These are phyloP conservation scores for Phaseolus coccineus DNA, from an alignment of 331 rosid genomes.

Conservation along the genomic window DNA sequence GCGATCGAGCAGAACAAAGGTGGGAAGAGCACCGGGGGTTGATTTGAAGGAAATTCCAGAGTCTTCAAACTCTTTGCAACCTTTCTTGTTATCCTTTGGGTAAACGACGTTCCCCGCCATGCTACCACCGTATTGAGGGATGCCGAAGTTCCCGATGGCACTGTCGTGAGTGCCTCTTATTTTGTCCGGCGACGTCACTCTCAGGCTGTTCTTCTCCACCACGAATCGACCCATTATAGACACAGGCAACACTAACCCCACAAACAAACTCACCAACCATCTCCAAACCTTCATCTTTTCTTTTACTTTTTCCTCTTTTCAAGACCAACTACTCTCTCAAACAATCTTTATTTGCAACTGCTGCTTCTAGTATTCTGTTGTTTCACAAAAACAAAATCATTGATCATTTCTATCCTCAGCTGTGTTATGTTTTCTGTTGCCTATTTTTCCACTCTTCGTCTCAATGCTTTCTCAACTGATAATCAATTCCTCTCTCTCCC, in stretches of 20 bases:
- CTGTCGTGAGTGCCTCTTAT: slow-evolving; percentile 75
- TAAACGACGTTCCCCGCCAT: slow-evolving; percentile 75
- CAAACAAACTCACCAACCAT: slow-evolving; percentile 47
- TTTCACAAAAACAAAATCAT: background rate
- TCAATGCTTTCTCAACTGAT: background rate
- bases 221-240: slow-evolving; percentile 70
- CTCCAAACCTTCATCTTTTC: slow-evolving; percentile 59
- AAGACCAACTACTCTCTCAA: background rate
- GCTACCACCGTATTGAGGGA: slow-evolving; percentile 94
- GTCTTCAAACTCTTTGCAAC: slow-evolving; percentile 70
- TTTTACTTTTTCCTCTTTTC: background rate
- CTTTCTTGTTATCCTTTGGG: slow-evolving; percentile 78
- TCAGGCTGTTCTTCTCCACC: slow-evolving; percentile 93
- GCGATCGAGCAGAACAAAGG: slow-evolving; percentile 82
- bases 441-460: background rate
- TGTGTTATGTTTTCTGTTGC: background rate
- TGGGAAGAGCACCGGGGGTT: slow-evolving; percentile 80
- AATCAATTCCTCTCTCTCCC: background rate
- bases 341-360: background rate
- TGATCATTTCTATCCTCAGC: background rate
- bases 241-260: slow-evolving; percentile 65
- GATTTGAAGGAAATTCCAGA: slow-evolving; percentile 56
- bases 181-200: slow-evolving; percentile 76
- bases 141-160: slow-evolving; percentile 92
- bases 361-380: background rate